Evolutionary conservation across 2,329 filamentous ascomycete genomes (phyloP), one percentile per base, ranked within the genome.

Genomic region (Trichoderma sp.): DNA sequence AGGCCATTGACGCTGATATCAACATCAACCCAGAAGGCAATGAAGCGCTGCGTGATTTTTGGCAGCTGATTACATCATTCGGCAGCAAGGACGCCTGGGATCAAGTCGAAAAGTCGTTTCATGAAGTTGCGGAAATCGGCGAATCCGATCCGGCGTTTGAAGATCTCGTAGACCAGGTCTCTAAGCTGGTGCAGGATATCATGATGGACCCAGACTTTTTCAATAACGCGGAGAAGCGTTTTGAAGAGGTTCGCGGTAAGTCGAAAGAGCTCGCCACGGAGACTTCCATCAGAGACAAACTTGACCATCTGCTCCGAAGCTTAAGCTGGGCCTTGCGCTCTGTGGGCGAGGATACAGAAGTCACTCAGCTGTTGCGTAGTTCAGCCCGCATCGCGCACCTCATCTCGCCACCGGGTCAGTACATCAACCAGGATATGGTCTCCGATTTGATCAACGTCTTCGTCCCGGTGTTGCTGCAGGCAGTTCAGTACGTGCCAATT

Each of bases 181-280:
- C 91, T 13, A 87, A 89, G 66, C 87, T 91, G 4, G 79, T 97
- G 5, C 91, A 97, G 75, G 90, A 91, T 71, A 89, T 97, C 77
- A 82, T 98, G 52, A 96, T 89, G 0, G 91, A 97, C 71, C 94
- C 95, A 0, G 86, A 90, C 4, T 97, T 97, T 79, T 92, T 96
- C 74, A 91, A 94, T 58, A 85, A 92, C 49, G 89, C 89, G 0
- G 88, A 91, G 28, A 78, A 84, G 59, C 83, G 84, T 11, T 79
- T 89, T 46, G 78, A 83, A 16, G 79, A 84, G 3, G 72, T 90
- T 6, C 83, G 86, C 34, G 78, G 80, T 13, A 85, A 86, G 74
- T 84, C 85, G 5, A 86, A 90, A 70, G 88, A 91, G 70, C 84
- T 93, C 1, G 87, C 89, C 1, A 85, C 84, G 0, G 88, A 91